phyloP scores from a whole-genome alignment of 176 grass and related monocot genomes.

The Triticum monococcum region DNA sequence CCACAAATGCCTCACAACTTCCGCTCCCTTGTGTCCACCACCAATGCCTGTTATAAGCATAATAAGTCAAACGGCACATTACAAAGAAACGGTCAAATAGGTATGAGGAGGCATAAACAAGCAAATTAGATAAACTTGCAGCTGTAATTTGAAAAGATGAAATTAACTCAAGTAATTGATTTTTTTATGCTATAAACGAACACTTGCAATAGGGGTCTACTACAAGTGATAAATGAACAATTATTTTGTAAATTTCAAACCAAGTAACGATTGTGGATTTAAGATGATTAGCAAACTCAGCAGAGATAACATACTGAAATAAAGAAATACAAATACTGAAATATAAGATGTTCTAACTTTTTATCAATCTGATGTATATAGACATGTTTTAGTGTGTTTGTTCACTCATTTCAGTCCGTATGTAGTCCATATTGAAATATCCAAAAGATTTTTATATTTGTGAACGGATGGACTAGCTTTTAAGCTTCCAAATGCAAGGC shows the following conservation, averaged over 20 bases:
- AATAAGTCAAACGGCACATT: background rate
- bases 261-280: background rate
- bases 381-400: no score
- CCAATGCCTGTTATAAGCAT: background rate
- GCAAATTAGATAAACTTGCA: background rate
- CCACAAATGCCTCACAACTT: background rate
- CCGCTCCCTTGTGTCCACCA: background rate
- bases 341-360: no score
- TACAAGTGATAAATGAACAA: background rate
- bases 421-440: no score
- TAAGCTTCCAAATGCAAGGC: background rate
- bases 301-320: background rate
- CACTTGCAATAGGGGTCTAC: background rate
- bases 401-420: no score
- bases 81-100: background rate
- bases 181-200: background rate
- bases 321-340: background rate
- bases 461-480: background rate
- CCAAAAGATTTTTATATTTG: no score
- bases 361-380: no score
- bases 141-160: background rate
- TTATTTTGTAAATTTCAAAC: background rate
- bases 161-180: background rate
- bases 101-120: background rate
- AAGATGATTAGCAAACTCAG: background rate